Evolutionary conservation across 2,329 filamentous ascomycete species (phyloP).

Genomic region (Daldinia sp.): DNA sequence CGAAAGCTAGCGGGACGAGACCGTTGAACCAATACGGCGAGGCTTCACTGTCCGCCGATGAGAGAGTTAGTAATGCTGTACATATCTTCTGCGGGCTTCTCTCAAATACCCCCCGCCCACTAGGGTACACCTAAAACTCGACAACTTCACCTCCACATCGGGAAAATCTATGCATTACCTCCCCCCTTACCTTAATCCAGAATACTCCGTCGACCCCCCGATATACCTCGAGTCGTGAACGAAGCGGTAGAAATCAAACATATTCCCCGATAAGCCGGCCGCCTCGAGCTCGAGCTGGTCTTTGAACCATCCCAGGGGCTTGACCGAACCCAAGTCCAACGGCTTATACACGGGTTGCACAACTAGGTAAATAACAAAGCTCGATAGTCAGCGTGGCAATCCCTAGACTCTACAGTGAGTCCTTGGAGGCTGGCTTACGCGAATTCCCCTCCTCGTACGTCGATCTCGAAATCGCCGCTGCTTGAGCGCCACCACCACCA

Average conservation of each 20-base stretch:
- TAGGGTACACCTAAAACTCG: not conserved
- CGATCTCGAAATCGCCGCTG: conserved; percentile 16
- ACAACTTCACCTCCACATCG: not conserved
- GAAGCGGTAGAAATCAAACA: conserved; percentile 66
- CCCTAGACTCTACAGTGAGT: not conserved
- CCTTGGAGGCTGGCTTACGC: conserved; percentile 12
- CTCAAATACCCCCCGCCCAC: not conserved
- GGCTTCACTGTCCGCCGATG: conserved; percentile 54
- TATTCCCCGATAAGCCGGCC: conserved; percentile 41
- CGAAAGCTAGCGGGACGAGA: conserved; percentile 66
- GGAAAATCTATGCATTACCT: not conserved
- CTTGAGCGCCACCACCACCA: not conserved
- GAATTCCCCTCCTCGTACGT: conserved; percentile 17
- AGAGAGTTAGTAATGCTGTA: conserved; percentile 7
- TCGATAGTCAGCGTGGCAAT: conserved; percentile 14
- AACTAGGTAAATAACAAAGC: conserved; percentile 24
- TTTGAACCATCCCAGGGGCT: conserved; percentile 44
- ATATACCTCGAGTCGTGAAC: conserved; percentile 63
- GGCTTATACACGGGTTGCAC: conserved; percentile 42
- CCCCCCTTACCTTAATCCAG: conserved; percentile 54
- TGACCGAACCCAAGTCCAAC: conserved; percentile 41
- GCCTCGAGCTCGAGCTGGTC: conserved; percentile 46
- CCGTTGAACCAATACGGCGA: conserved; percentile 69
- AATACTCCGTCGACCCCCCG: conserved; percentile 64
- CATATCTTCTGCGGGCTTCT: not conserved